Evolutionary conservation across 2,329 filamentous ascomycete species (phyloP).

Genomic region (Zymoseptoria crescenta): DNA sequence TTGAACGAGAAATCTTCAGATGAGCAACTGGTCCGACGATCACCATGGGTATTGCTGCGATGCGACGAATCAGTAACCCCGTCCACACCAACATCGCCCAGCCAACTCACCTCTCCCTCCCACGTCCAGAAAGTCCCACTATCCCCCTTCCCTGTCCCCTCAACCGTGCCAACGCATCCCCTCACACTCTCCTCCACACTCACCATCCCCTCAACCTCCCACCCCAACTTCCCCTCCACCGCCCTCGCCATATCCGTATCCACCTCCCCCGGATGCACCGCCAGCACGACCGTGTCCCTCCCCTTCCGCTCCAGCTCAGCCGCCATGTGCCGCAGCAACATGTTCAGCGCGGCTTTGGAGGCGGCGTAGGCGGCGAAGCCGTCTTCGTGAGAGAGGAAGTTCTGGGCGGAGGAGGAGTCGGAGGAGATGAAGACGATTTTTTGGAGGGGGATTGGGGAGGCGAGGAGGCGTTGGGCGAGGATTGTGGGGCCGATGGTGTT

Average conservation of each 20-base stretch:
- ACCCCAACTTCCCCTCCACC: constrained; percentile 36
- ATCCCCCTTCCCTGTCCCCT: constrained; percentile 41
- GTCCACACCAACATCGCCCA: background rate
- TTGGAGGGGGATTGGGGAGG: constrained; percentile 40
- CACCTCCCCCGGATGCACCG: constrained; percentile 52
- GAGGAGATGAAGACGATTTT: constrained; percentile 51
- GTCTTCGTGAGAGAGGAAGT: constrained; percentile 49
- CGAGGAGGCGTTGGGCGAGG: constrained; percentile 45
- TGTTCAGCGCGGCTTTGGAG: constrained; percentile 51
- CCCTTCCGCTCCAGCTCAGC: constrained; percentile 47
- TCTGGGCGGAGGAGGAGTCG: constrained; percentile 46
- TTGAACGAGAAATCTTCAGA: background rate
- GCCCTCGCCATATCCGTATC: constrained; percentile 46
- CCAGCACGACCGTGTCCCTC: constrained; percentile 43
- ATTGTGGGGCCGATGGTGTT: constrained; percentile 55
- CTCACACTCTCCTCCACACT: constrained; percentile 42
- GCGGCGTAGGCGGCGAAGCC: constrained; percentile 52
- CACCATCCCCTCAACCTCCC: constrained; percentile 48
- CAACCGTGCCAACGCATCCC: constrained; percentile 45
- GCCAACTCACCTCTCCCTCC: constrained; percentile 41
- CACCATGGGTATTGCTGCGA: constrained; percentile 25
- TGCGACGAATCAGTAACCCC: background rate
- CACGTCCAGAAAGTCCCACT: constrained; percentile 52
- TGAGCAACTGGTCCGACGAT: background rate
- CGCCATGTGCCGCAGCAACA: constrained; percentile 48